Evolutionary conservation across 139 green algal genomes (phyloP).

Genomic region (Asterochloris sp.): DNA sequence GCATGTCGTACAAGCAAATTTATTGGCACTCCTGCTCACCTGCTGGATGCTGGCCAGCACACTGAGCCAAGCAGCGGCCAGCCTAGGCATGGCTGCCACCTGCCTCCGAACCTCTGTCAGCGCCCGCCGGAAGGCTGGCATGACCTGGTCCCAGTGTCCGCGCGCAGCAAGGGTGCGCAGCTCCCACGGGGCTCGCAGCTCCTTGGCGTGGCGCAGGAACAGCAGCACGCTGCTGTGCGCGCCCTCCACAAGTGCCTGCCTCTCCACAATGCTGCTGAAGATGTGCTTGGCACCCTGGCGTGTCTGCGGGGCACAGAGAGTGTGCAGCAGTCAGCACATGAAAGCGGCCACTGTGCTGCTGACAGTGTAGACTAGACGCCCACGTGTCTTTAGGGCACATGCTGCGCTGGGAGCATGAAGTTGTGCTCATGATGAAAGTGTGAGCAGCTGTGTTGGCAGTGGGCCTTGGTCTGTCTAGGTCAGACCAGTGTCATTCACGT

Average conservation of each 20-base stretch:
- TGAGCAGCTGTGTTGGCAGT: background rate
- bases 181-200: background rate
- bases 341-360: background rate
- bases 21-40: background rate
- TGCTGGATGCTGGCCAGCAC: background rate
- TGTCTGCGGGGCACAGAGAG: background rate
- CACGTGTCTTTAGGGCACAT: background rate
- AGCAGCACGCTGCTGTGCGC: background rate
- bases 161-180: background rate
- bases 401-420: too few relatives aligned
- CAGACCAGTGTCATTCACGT: background rate
- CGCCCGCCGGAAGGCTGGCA: constrained; percentile 6
- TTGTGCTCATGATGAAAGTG: background rate
- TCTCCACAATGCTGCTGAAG: constrained; percentile 1
- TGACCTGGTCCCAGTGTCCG: background rate
- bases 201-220: background rate
- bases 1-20: background rate
- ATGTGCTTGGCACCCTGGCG: background rate
- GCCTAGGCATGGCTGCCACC: background rate
- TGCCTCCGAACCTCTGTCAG: background rate
- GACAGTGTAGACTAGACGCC: background rate
- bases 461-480: background rate
- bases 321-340: background rate
- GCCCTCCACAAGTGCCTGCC: background rate
- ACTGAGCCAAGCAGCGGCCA: background rate